Base-by-base conservation (phyloP, 2,329 filamentous ascomycete species). In the Arthrobotrys sinensis region DNA sequence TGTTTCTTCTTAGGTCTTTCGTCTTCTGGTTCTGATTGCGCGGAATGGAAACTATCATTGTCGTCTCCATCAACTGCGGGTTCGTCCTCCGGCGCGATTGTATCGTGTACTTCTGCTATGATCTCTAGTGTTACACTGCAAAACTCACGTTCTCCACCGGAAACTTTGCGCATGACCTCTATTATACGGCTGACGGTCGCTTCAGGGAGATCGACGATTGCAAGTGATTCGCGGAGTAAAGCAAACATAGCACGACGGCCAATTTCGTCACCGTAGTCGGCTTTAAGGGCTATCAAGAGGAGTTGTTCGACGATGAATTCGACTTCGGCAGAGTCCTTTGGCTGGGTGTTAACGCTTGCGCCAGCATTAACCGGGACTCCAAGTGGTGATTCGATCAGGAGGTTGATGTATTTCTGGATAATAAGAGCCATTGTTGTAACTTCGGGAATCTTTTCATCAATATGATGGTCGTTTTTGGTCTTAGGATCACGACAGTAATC, bases 211-310 rank as follows among this genome's bases (percentile, higher is more conserved):
- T 96, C 93, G 2, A 94, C 90, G 65, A 94, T 91, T 0, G 94
- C 94, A 14, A 99, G 86, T 1, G 92, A 91, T 83, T 97, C 93
- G 69, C 96, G 90, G 76, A 98, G 89, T 38, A 98, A 88, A 16
- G 93, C 90, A 83, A 97, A 97, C 94, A 99, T 98, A 86, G 97
- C 97, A 75, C 95, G 89, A 80, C 96, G 90, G 62, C 96, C 96
- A 80, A 97, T 93, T 84, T 98, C 96, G 83, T 99, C 96, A n/a
- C 93, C 94, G 84, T 98, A 99, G 85, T 99, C 96, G 63, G 98
- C 89, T 0, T 93, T 96, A 76, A 94, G 88, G 4, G 93, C 92
- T 82, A 99, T 97, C 82, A 97, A 92, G 40, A 99, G 90, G 72
- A 99, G 87, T 83, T 99, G 96, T 83, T 98, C 94, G 45, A 97